These are phyloP conservation scores for Sophora flavescens DNA, from an alignment of 306 rosid species.

Conservation along the genomic window DNA sequence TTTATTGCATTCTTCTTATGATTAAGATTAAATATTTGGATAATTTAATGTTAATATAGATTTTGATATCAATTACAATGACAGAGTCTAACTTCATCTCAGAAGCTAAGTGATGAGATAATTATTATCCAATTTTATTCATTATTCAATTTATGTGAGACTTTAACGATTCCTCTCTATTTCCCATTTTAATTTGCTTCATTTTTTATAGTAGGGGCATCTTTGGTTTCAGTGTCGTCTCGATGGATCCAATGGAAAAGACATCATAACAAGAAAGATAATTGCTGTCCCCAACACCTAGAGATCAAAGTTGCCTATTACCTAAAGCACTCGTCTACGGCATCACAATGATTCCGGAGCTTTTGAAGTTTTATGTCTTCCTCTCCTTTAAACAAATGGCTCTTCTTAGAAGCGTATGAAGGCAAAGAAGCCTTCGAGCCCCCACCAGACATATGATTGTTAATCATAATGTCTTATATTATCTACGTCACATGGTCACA, in stretches of 20 bases:
- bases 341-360: slow-evolving; percentile 48
- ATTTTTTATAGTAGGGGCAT: slow-evolving; percentile 44
- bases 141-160: no score
- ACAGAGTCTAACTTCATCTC: no score
- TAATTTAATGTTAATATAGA: no score
- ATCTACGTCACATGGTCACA: neutral
- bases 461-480: slow-evolving; percentile 34
- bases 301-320: slow-evolving; percentile 38
- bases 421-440: slow-evolving; percentile 29
- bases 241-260: slow-evolving; percentile 60
- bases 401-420: slow-evolving; percentile 57
- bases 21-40: no score
- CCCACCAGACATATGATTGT: slow-evolving; percentile 37
- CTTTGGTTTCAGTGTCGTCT: slow-evolving; percentile 75
- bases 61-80: no score
- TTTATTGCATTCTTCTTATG: no score
- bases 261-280: slow-evolving; percentile 51
- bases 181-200: slow-evolving; percentile 23
- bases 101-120: no score
- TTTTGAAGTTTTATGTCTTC: slow-evolving; percentile 20
- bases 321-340: slow-evolving; percentile 42
- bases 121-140: no score
- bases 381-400: slow-evolving; percentile 41
- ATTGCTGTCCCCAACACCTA: slow-evolving; percentile 56
- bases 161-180: neutral